These are phyloP conservation scores for Penicillium sp. DNA, from an alignment of 2,329 filamentous ascomycete genomes.

Conservation along the genomic window DNA sequence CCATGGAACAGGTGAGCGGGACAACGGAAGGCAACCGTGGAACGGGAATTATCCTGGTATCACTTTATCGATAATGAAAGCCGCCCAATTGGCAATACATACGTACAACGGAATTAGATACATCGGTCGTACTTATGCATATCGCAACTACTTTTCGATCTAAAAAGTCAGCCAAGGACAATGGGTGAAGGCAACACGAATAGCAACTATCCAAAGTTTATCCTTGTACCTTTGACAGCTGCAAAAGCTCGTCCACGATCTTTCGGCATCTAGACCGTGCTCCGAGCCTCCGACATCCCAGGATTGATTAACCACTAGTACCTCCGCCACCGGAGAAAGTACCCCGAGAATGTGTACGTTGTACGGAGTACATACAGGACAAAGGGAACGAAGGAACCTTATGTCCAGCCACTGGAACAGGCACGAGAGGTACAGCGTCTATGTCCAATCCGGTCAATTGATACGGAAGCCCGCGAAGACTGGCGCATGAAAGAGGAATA, in stretches of 20 bases:
- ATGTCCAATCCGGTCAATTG: background rate
- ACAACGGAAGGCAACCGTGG: background rate
- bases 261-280: background rate
- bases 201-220: too few species aligned
- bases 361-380: too few species aligned
- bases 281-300: background rate
- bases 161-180: background rate
- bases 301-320: background rate
- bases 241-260: background rate
- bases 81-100: background rate
- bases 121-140: background rate
- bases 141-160: background rate
- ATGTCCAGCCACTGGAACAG: background rate
- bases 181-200: background rate
- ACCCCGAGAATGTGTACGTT: background rate
- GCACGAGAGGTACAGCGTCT: constrained; percentile 1
- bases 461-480: constrained; percentile 5
- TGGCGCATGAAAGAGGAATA: background rate
- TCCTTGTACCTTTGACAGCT: background rate
- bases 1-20: constrained; percentile 8
- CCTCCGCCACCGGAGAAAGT: background rate
- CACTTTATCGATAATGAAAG: background rate
- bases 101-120: background rate
- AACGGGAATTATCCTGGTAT: background rate
- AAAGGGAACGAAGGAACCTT: background rate